These are phyloP conservation scores for Immersiporthe knoxdaviesiana DNA, from an alignment of 2,329 filamentous ascomycete genomes.

Conservation along the genomic window DNA sequence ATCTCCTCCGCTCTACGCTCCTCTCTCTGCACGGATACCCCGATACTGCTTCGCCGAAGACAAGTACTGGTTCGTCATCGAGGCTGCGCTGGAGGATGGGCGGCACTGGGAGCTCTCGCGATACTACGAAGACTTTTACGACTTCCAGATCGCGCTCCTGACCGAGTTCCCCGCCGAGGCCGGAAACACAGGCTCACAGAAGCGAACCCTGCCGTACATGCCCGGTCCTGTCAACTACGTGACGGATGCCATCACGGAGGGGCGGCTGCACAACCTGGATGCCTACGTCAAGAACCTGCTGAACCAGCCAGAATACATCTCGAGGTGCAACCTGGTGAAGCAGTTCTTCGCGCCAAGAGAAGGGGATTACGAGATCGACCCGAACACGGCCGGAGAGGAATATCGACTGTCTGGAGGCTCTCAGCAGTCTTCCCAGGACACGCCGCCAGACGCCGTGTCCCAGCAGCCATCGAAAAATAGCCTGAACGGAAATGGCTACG, in stretches of 20 bases:
- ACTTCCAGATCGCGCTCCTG: slow-evolving; percentile 94
- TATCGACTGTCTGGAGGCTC: slow-evolving; percentile 75
- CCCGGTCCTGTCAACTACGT: slow-evolving; percentile 96
- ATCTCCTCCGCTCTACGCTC: slow-evolving; percentile 67
- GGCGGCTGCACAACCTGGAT: slow-evolving; percentile 87
- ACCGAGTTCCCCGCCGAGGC: slow-evolving; percentile 92
- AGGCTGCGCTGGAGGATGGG: slow-evolving; percentile 87
- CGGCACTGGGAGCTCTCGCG: slow-evolving; percentile 90
- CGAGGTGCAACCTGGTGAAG: slow-evolving; percentile 80
- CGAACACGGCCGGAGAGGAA: slow-evolving; percentile 65
- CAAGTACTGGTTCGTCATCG: slow-evolving; percentile 98
- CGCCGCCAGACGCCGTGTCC: slow-evolving; percentile 62
- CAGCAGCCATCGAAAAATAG: slow-evolving; percentile 69
- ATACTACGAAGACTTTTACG: slow-evolving; percentile 98
- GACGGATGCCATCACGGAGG: slow-evolving; percentile 96
- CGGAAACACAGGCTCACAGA: slow-evolving; percentile 78
- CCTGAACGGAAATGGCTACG: slow-evolving; percentile 60
- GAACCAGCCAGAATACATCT: slow-evolving; percentile 80
- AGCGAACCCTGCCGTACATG: slow-evolving; percentile 92
- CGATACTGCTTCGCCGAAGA: slow-evolving; percentile 95
- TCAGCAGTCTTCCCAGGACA: slow-evolving; percentile 67
- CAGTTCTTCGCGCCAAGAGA: slow-evolving; percentile 89
- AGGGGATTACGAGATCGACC: slow-evolving; percentile 91
- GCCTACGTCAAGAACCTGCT: slow-evolving; percentile 94
- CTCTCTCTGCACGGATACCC: slow-evolving; percentile 82